phyloP scores from a whole-genome alignment of 495 filamentous ascomycete genomes.

The Aeminium ludgeri region DNA sequence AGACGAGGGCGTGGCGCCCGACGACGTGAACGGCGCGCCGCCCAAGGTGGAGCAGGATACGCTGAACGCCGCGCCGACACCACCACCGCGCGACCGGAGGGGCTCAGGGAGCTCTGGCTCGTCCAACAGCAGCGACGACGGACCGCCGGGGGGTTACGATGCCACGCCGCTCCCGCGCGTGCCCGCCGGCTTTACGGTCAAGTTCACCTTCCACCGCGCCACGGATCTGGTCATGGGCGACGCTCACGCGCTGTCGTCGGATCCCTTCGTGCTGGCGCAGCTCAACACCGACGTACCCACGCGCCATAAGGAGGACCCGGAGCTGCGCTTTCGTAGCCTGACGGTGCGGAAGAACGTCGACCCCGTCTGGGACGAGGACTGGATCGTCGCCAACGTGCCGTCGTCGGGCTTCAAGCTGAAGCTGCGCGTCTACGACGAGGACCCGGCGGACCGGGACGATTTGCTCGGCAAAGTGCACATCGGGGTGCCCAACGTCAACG shows the following conservation, averaged over 20 bases:
- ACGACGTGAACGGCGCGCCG: too few relatives aligned
- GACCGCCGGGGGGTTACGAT: constrained; percentile 64
- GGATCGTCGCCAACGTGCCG: constrained; percentile 77
- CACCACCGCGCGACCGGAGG: too few relatives aligned
- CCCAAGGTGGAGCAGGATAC: too few relatives aligned
- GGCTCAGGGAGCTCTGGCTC: too few relatives aligned
- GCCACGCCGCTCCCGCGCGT: constrained; percentile 55
- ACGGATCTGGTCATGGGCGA: constrained; percentile 68
- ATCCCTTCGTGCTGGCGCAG: constrained; percentile 65
- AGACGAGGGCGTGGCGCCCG: too few relatives aligned
- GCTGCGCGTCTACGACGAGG: constrained; percentile 72
- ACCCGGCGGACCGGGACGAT: constrained; percentile 74
- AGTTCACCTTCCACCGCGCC: constrained; percentile 70
- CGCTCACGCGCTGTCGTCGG: constrained; percentile 56
- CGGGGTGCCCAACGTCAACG: constrained; percentile 36
- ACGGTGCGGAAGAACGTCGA: constrained; percentile 54
- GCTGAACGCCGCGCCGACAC: not conserved
- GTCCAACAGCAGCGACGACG: constrained; percentile 1
- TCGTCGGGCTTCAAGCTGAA: constrained; percentile 63
- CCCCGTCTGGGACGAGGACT: constrained; percentile 67
- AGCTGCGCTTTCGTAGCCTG: constrained; percentile 52
- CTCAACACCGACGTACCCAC: constrained; percentile 43
- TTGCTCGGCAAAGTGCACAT: constrained; percentile 69
- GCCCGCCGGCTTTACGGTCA: constrained; percentile 53
- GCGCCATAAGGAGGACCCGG: constrained; percentile 65